Conservation (phyloP, 108 stramenopile genomes). For the Discostella pseudostelligera region DNA sequence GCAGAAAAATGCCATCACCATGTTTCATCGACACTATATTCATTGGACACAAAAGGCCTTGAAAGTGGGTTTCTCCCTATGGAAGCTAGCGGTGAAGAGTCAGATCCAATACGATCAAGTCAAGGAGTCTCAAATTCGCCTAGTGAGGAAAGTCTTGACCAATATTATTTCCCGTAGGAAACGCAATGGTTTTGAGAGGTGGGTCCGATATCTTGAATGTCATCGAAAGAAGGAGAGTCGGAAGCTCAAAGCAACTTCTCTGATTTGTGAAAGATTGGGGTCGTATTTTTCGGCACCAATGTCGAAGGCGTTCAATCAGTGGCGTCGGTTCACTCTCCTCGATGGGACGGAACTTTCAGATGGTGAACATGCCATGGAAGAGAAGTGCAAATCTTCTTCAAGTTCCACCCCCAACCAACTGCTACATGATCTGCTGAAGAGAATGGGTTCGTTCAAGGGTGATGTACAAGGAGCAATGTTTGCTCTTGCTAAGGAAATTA, state of each 20-base stretch:
- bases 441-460: slow-evolving; percentile 35
- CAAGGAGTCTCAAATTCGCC: slow-evolving; percentile 27
- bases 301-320: slow-evolving; percentile 36
- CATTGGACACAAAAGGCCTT: slow-evolving; percentile 14
- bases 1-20: slow-evolving; percentile 31
- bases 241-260: slow-evolving; percentile 32
- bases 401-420: neutral
- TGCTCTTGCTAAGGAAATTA: slow-evolving; percentile 41
- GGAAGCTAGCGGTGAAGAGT: slow-evolving; percentile 26
- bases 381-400: neutral
- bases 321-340: slow-evolving; percentile 40
- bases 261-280: slow-evolving; percentile 25
- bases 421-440: slow-evolving; percentile 6
- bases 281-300: slow-evolving; percentile 4
- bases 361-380: neutral
- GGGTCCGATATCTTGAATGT: slow-evolving; percentile 30
- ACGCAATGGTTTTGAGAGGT: slow-evolving; percentile 32
- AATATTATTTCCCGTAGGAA: slow-evolving; percentile 38
- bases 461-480: slow-evolving; percentile 42
- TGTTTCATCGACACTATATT: slow-evolving; percentile 24
- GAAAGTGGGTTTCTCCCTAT: slow-evolving; percentile 18
- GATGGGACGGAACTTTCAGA: slow-evolving; percentile 23
- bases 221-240: slow-evolving; percentile 29
- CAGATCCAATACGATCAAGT: slow-evolving; percentile 22
- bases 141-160: slow-evolving; percentile 32